Evolutionary conservation across 2,329 filamentous ascomycete genomes (phyloP), one percentile per base, ranked within the genome.

Genomic region (Conoideocrella luteorostrata): DNA sequence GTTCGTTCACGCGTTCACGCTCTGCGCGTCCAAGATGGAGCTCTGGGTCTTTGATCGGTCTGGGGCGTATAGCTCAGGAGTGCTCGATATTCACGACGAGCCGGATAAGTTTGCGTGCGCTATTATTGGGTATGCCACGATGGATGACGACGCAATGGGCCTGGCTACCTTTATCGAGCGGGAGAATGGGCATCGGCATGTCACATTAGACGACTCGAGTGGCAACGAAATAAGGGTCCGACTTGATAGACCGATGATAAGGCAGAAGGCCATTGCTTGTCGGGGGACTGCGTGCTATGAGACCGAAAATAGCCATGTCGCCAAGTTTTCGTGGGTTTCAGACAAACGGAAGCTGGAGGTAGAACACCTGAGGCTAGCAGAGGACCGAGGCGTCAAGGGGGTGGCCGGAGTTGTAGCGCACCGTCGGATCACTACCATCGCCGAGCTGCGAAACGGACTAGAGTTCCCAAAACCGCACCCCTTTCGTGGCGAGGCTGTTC

Each of bases 41-140:
- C 40, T 54, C 12, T 53, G 50, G 51, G 33, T 57, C 6, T 58
- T 56, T 5, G 47, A 52, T 39, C 47, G 53, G 2, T 49, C 51
- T 13, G 54, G 55, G 1, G 4, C 46, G 10, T 56, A 52, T 4
- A 48, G 50, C 39, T 47, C 47, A 2, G 52, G 43, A 1, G n/a
- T 35, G 13, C 44, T 52, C 29, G 29, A 52, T 18, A 49, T 51
- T 29, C 45, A 53, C 34, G 26, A 44, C 2, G 46, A 53, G 28
- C 48, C 47, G 20, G 45, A 43, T 7, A 49, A 47, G 32, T 39
- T 51, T 41, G 52, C 50, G 21, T 41, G 45, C 12, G 46, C 49
- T 34, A 28, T 52, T 44, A 45, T 52, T 32, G 50, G 44, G n/a
- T 54, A 51, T 32, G 32, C 46, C 15, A 50, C 45, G 5, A 54